Evolutionary conservation across 768 basidiomycete species (phyloP), one percentile per base, ranked within the genome.

Genomic region (Gymnopilus dilepis): DNA sequence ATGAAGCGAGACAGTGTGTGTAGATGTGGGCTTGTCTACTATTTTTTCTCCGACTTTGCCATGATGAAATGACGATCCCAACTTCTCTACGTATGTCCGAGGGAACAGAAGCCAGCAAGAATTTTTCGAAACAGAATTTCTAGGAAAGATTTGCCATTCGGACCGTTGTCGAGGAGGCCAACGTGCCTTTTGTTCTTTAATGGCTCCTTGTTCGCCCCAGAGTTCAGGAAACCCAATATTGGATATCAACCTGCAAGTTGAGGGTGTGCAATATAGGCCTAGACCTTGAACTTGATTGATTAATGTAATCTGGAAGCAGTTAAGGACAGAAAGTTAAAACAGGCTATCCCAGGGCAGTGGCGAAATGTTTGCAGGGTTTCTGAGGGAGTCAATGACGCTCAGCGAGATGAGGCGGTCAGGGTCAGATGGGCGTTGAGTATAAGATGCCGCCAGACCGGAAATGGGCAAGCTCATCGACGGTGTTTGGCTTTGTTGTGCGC

Each of bases 401-500:
- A 41, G 28, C n/a, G n/a, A 41, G 33, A 56, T 40, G 33, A 15
- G 19, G 21, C 26, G 53, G 54, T 3, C 26, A 30, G 19, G 37
- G 21, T 33, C n/a, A 56, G n/a, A 40, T 19, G 21, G 17, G 50
- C 13, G 24, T 40, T 45, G 51, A 17, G 11, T 26, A 33, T 19
- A 34, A 43, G 15, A 28, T 21, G 26, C n/a, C n/a, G n/a, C n/a
- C n/a, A 37, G 34, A 15, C 51, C 38, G 21, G 55, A 28, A 30
- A 57, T 42, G 54, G 58, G 19, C 30, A 51, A 56, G 43, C 26
- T 50, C 4, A 21, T 17, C 37, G 58, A 47, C 40, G 19, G 52
- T 67, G 60, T 67, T 67, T 67, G 65, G 62, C 42, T 17, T 12
- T 67, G 65, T 67, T 67, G 50, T 59, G 60, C 37, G 22, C 12